Conservation (phyloP, 1,284 basidiomycete species). For the Cutaneotrichosporon dermatis region DNA sequence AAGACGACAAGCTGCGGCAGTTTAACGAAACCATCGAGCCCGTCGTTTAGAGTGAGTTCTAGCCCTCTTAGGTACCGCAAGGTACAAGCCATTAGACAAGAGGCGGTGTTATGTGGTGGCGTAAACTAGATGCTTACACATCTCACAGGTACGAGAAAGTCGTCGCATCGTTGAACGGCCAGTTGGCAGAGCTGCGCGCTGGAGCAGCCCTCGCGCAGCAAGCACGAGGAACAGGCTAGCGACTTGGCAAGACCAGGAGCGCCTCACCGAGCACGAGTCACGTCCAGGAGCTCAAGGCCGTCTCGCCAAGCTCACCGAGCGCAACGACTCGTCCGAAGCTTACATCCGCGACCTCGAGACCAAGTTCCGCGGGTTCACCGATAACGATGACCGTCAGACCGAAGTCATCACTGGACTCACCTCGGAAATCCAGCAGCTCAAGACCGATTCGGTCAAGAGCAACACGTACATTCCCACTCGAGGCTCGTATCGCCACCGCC, state of each 20-base stretch:
- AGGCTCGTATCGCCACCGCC: constrained; percentile 69
- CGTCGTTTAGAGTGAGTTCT: constrained; percentile 72
- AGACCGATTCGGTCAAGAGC: constrained; percentile 68
- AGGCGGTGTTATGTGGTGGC: background rate
- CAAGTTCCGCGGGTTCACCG: constrained; percentile 76
- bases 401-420: constrained; percentile 75
- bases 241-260: constrained; percentile 64
- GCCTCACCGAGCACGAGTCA: constrained; percentile 71
- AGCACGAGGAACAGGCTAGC: constrained; percentile 78
- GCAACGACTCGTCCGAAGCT: constrained; percentile 86
- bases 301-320: constrained; percentile 74
- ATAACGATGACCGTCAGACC: constrained; percentile 67
- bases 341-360: constrained; percentile 90
- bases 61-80: background rate
- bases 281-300: constrained; percentile 78
- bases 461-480: constrained; percentile 87
- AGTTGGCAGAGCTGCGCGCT: constrained; percentile 81
- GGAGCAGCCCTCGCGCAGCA: constrained; percentile 55
- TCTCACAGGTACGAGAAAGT: constrained; percentile 77
- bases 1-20: constrained; percentile 49
- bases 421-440: constrained; percentile 73
- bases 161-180: constrained; percentile 81
- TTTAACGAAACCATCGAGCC: constrained; percentile 97
- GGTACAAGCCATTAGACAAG: background rate
- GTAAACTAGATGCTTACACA: background rate